phyloP scores from a whole-genome alignment of 164 flowering plant genomes.

The Cinnamomum chago region DNA sequence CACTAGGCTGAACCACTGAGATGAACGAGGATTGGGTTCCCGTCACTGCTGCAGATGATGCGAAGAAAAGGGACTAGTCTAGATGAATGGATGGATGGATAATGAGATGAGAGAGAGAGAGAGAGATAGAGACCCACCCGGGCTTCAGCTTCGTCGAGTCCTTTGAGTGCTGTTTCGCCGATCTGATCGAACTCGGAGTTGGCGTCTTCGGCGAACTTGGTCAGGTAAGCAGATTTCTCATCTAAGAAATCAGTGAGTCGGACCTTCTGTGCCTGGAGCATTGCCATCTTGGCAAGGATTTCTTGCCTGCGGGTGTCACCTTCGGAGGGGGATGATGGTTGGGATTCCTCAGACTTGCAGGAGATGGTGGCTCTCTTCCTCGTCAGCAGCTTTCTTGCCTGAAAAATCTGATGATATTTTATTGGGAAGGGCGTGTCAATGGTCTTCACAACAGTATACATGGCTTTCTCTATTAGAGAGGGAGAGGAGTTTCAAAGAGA shows the following conservation, averaged over 20 bases:
- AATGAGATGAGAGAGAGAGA: background rate
- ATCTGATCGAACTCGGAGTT: conserved; percentile 68
- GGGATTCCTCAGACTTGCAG: conserved; percentile 37
- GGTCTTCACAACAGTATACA: conserved; percentile 53
- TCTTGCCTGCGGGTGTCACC: conserved; percentile 74
- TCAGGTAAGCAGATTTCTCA: conserved; percentile 62
- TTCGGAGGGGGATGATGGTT: conserved; percentile 37
- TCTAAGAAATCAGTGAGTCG: conserved; percentile 78
- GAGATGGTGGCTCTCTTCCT: conserved; percentile 26
- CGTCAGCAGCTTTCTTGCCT: conserved; percentile 17
- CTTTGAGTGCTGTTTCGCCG: conserved; percentile 71
- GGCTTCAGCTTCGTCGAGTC: conserved; percentile 63
- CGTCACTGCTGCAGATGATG: too few species aligned
- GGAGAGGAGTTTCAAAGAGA: background rate
- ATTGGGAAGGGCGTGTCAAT: conserved; percentile 46
- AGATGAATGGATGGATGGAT: too few species aligned
- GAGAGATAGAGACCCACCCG: conserved; percentile 45
- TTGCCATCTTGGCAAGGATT: conserved; percentile 62
- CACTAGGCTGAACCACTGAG: too few species aligned
- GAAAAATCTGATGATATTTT: conserved; percentile 20
- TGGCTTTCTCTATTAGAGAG: conserved; percentile 14
- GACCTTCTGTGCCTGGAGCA: conserved; percentile 78
- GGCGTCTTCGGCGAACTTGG: conserved; percentile 82
- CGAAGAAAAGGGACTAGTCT: too few species aligned
- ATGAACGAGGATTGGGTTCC: too few species aligned